Evolutionary conservation across 805 yeast genomes (phyloP).

Genomic region (Kuraishia cidri): DNA sequence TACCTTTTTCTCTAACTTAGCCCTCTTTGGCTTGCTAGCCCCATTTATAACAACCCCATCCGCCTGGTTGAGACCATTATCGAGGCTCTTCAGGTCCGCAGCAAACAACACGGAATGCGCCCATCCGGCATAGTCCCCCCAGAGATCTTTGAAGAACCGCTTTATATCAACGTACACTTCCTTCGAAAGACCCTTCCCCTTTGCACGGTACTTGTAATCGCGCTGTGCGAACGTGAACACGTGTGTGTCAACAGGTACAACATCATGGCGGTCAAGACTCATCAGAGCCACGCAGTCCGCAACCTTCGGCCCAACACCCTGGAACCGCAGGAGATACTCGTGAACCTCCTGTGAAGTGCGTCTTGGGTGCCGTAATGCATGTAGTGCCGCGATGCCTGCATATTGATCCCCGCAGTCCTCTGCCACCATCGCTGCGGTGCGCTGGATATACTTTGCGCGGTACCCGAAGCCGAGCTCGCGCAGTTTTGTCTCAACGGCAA

Average conservation of each 20-base stretch:
- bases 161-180: slow-evolving; percentile 50
- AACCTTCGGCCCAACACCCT: slow-evolving; percentile 96
- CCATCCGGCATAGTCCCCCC: slow-evolving; percentile 98
- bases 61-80: slow-evolving; percentile 49
- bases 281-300: slow-evolving; percentile 94
- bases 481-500: slow-evolving; percentile 22
- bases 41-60: too few species aligned
- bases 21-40: too few species aligned
- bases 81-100: slow-evolving; percentile 65
- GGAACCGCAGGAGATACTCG: slow-evolving; percentile 49
- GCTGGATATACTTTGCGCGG: slow-evolving; percentile 78
- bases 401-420: too few species aligned
- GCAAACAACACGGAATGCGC: slow-evolving; percentile 94
- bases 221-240: slow-evolving; percentile 83
- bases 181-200: slow-evolving; percentile 28
- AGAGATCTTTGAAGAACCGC: slow-evolving; percentile 47
- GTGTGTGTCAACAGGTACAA: slow-evolving; percentile 95
- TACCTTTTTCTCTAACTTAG: too few species aligned
- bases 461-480: slow-evolving; percentile 72
- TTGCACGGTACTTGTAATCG: slow-evolving; percentile 49
- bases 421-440: slow-evolving; percentile 56
- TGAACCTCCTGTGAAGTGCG: slow-evolving; percentile 32
- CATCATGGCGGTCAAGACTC: slow-evolving; percentile 79
- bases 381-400: slow-evolving; percentile 33
- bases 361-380: slow-evolving; percentile 15